Base-by-base conservation (phyloP, 768 basidiomycete genomes). In the Thelephora aurantiotincta region DNA sequence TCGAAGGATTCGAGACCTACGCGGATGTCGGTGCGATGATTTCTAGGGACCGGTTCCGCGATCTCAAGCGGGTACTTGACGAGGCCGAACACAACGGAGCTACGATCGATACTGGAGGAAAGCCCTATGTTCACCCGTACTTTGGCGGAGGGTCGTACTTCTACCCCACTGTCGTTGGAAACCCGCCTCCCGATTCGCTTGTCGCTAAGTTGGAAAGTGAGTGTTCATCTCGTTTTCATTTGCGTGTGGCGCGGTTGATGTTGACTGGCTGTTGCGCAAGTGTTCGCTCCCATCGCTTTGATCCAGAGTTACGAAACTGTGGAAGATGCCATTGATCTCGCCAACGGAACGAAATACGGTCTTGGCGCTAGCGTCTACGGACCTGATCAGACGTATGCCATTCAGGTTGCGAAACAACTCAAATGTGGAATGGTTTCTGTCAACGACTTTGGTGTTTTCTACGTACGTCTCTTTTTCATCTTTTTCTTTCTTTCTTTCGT, bases 401-500 rank as follows among this genome's bases (percentile, higher is more conserved):
- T 88, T 46, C 68, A 81, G 43, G 82, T 98, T 18, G 92, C 92
- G 23, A 78, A 79, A 54, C 67, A 70, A 43, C 67, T 99, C 45
- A 79, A 94, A 46, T 93, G 90, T 56, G 94, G 94, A 42, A 98
- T 99, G 96, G 94, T 98, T 2, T 82, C 92, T 16, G 72, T 96
- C 52, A 98, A 98, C 56, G 96, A 98, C 66, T 96, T 90, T 59
- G 91, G 77, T 11, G 82, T 84, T 6, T 90, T 80, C 65, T 90
- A 91, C 59, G 80, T 87, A 58, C 68, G 80, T 69, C 22, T 16
- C 20, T 5, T 34, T 35, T 5, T 43, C 1, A 7, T 23, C 16
- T 11, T 7, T 7, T 30, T 51, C 43, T 30, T 11, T 26, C 33
- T 35, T 42, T 34, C 16, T 19, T 52, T 45, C 58, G 7, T 62